These are phyloP conservation scores for Alternaria gansuensis DNA, from an alignment of 2,329 filamentous ascomycete genomes.

Conservation along the genomic window DNA sequence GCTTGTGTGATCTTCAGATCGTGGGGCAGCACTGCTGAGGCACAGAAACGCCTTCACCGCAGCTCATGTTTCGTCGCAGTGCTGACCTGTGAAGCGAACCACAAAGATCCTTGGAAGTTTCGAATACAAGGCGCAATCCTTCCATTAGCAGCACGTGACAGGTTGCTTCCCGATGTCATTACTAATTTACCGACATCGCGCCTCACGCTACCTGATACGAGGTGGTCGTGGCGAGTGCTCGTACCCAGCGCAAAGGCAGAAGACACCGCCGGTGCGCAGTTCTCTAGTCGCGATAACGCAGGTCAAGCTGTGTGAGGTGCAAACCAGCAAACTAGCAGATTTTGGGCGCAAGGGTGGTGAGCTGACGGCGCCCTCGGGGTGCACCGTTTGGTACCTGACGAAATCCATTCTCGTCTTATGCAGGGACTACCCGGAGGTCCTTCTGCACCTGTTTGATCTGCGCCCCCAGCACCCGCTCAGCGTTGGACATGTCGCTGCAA, in stretches of 20 bases:
- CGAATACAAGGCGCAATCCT: constrained; percentile 1
- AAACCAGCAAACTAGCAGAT: constrained; percentile 27
- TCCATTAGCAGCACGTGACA: background rate
- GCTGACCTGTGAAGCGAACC: background rate
- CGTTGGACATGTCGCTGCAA: constrained; percentile 6
- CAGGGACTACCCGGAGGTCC: constrained; percentile 35
- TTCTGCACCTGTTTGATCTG: constrained; percentile 25
- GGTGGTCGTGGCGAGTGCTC: constrained; percentile 10
- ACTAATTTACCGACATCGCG: background rate
- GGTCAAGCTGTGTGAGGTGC: constrained; percentile 22
- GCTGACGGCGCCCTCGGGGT: constrained; percentile 26
- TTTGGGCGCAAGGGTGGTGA: constrained; percentile 29
- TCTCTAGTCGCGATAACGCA: constrained; percentile 25
- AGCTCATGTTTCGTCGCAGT: background rate
- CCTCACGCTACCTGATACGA: background rate
- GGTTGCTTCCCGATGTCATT: constrained; percentile 1
- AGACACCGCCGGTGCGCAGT: constrained; percentile 21
- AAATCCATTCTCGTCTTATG: constrained; percentile 32
- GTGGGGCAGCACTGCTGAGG: constrained; percentile 1
- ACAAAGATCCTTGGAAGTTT: background rate
- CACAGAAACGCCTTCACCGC: constrained; percentile 5
- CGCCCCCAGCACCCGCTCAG: constrained; percentile 12
- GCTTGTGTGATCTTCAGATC: background rate
- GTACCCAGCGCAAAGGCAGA: constrained; percentile 4
- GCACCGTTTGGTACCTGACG: constrained; percentile 36